These are phyloP conservation scores for Scenedesmus sp. DNA, from an alignment of 163 green algal species.

Conservation along the genomic window DNA sequence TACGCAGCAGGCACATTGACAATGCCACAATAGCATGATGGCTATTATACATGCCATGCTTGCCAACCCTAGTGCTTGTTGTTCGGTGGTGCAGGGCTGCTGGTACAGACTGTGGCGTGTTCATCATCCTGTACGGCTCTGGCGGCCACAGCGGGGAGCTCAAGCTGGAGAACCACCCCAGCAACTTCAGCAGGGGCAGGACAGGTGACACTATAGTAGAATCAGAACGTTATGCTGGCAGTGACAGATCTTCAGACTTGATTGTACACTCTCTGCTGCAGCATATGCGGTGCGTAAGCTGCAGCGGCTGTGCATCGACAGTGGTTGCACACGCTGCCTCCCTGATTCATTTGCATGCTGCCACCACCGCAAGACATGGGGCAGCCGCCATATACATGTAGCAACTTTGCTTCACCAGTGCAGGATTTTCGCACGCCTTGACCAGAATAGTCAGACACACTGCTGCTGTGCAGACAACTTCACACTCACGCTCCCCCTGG, in stretches of 20 bases:
- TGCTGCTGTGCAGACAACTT: conserved; percentile 19
- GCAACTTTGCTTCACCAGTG: too few species aligned
- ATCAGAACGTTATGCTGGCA: neutral
- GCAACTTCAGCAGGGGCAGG: conserved; percentile 65
- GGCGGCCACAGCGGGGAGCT: conserved; percentile 60
- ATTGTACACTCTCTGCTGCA: too few species aligned
- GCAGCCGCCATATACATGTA: too few species aligned
- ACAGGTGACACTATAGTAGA: neutral
- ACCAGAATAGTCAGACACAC: too few species aligned
- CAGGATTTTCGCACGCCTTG: too few species aligned
- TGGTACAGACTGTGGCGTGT: conserved; percentile 64
- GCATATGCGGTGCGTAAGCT: neutral
- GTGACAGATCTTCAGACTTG: too few species aligned
- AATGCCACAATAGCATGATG: neutral
- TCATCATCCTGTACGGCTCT: conserved; percentile 60
- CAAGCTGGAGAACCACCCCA: conserved; percentile 61
- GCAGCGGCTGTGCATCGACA: neutral
- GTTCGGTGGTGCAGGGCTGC: conserved; percentile 53
- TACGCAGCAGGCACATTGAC: neutral
- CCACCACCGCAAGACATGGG: too few species aligned
- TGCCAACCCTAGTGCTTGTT: neutral
- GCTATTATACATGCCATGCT: neutral
- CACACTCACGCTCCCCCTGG: conserved; percentile 9
- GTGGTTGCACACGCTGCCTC: too few species aligned
- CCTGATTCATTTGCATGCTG: too few species aligned